phyloP scores from a whole-genome alignment of 1,284 basidiomycete genomes.

The Apiotrichum gamsii region DNA sequence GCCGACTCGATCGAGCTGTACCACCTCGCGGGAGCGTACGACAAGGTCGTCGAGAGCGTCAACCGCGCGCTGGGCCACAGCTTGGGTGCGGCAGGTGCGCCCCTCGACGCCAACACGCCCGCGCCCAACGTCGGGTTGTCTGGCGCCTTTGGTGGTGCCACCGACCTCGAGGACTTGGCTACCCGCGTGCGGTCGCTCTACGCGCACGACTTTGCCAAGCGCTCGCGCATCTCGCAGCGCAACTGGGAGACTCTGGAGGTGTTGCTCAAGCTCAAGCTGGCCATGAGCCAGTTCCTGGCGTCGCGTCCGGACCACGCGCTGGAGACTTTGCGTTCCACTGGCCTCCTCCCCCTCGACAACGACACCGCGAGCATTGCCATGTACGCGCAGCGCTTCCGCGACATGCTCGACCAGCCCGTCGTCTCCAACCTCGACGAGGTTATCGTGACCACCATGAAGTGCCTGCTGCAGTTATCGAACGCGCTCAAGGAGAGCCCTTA shows the following conservation, averaged over 20 bases:
- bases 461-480: slow-evolving; percentile 71
- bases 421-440: slow-evolving; percentile 85
- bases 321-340: slow-evolving; percentile 83
- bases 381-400: slow-evolving; percentile 83
- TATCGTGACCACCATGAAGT: slow-evolving; percentile 89
- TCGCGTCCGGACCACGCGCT: slow-evolving; percentile 71
- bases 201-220: slow-evolving; percentile 67
- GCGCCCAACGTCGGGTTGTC: slow-evolving; percentile 17
- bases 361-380: slow-evolving; percentile 81
- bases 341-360: slow-evolving; percentile 78
- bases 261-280: slow-evolving; percentile 74
- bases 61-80: slow-evolving; percentile 84
- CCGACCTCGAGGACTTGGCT: slow-evolving; percentile 68
- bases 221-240: slow-evolving; percentile 68
- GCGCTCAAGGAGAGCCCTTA: slow-evolving; percentile 66
- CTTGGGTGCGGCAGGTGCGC: slow-evolving; percentile 52
- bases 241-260: slow-evolving; percentile 59
- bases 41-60: slow-evolving; percentile 79
- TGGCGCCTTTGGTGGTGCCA: slow-evolving; percentile 41
- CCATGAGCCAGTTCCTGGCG: slow-evolving; percentile 66
- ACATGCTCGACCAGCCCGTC: slow-evolving; percentile 69
- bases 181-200: slow-evolving; percentile 80
- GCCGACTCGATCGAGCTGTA: slow-evolving; percentile 91
- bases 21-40: slow-evolving; percentile 88
- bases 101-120: slow-evolving; percentile 4